A percentile compares a stretch with the other conserved stretches of the same genome.
Evolutionary conservation across 176 grass and related monocot species (phyloP).

Genomic region (Oryza brachyantha): DNA sequence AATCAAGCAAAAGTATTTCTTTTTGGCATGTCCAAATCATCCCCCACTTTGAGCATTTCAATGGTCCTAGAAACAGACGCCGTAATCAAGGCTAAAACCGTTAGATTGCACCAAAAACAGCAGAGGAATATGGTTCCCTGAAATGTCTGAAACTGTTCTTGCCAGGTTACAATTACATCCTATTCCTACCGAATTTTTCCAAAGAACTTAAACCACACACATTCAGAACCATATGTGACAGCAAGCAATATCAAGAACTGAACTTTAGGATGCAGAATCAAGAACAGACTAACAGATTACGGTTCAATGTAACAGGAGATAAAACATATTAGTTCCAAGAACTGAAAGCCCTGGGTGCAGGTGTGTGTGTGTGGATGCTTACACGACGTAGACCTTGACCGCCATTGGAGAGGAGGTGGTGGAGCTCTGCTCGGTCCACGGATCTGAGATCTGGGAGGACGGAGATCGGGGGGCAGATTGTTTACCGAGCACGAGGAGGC

Average conservation of each 20-base stretch:
- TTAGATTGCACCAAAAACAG: not conserved
- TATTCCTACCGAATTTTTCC: not conserved
- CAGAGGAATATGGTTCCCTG: not conserved
- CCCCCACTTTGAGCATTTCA: not conserved
- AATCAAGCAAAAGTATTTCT: not conserved
- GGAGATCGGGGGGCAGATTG: not conserved
- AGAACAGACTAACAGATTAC: not conserved
- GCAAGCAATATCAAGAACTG: not conserved
- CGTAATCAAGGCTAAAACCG: not conserved
- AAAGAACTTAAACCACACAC: not conserved
- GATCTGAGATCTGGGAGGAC: slow-evolving; percentile 47
- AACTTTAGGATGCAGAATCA: not conserved
- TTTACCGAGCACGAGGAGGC: slow-evolving; percentile 14
- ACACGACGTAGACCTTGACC: slow-evolving; percentile 65
- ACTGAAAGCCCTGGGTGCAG: not conserved
- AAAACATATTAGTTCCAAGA: not conserved
- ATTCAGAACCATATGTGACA: not conserved
- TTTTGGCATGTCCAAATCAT: not conserved
- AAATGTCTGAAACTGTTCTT: not conserved
- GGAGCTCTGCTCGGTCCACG: slow-evolving; percentile 17
- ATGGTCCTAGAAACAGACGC: not conserved
- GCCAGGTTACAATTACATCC: not conserved
- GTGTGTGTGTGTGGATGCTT: slow-evolving; percentile 14
- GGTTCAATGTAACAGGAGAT: not conserved
- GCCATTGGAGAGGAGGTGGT: slow-evolving; percentile 29